Evolutionary conservation across 2,329 filamentous ascomycete genomes (phyloP), one percentile per base, ranked within the genome.

Genomic region (Myrmaecium sp.): DNA sequence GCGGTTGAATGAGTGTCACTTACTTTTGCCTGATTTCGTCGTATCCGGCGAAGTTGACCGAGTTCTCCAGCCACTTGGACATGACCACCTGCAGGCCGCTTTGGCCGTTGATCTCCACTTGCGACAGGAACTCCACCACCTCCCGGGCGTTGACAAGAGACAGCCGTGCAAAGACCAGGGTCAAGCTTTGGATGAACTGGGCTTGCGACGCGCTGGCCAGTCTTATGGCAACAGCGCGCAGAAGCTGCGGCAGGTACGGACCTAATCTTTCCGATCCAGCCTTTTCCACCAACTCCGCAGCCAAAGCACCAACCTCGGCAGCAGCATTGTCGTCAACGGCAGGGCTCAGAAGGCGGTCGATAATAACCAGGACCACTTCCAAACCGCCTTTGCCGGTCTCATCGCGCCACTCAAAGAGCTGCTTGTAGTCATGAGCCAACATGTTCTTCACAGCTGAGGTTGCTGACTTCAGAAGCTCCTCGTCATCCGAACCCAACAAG

Each of bases 1-100:
- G 11, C 19, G 12, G 8, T 20, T 8, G 10, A n/a, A 19, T 14
- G 17, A 5, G 13, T 3, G 10, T 17, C n/a, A 60, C 73, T 52
- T 60, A 84, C 79, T 95, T 98, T 52, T 94, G 82, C 39, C 84
- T 71, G 40, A 95, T 95, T 51, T 94, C 86, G 42, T 95, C 84
- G 41, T 94, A 98, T 8, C 89, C 89, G n/a, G 83, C 83, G 54
- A 98, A 98, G 51, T 78, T 92, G 51, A 92, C 69, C 4, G 83
- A 93, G 52, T 95, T 93, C 57, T 95, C 89, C 1, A 98, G 62
- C 89, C 89, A 98, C 55, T 95, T 94, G 53, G 74, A 67, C 37
- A 95, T 58, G 3, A 98, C 89, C 14, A 94, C 74, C 36, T 84
- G 71, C 5, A 98, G 58, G n/a, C 84, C 89, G 42, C 66, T 91